Evolutionary conservation across 768 basidiomycete species (phyloP).

Genomic region (Leccinum barrowsii): DNA sequence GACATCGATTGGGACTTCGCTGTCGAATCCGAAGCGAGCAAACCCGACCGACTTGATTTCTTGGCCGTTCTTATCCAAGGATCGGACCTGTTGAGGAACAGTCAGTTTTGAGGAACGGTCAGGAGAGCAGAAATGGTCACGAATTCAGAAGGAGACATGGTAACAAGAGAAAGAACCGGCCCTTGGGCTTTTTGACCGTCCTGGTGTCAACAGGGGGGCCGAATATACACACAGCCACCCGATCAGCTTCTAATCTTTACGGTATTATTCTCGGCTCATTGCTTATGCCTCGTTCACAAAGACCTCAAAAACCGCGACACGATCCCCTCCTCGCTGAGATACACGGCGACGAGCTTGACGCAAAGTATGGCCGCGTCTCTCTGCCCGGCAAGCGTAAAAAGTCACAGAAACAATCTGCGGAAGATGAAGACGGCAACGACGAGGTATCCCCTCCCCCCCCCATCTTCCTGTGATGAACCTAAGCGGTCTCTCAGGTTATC

Average conservation of each 20-base stretch:
- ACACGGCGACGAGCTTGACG: constrained; percentile 68
- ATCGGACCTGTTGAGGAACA: constrained; percentile 44
- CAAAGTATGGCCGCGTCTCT: constrained; percentile 76
- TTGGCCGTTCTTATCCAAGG: constrained; percentile 69
- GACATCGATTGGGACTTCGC: constrained; percentile 72
- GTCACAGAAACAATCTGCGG: constrained; percentile 39
- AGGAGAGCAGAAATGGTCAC: constrained; percentile 7
- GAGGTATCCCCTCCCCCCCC: constrained; percentile 44
- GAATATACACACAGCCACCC: constrained; percentile 10
- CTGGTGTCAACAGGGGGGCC: not conserved
- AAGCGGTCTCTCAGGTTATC: constrained; percentile 44
- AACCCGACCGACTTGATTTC: constrained; percentile 81
- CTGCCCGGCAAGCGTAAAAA: constrained; percentile 75
- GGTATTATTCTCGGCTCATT: not conserved
- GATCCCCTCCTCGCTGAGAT: constrained; percentile 88
- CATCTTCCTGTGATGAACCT: constrained; percentile 1
- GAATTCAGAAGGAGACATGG: constrained; percentile 20
- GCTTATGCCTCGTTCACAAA: constrained; percentile 65
- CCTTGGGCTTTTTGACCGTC: not conserved
- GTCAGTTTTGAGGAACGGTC: constrained; percentile 4
- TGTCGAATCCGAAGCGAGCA: constrained; percentile 86
- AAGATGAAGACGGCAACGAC: constrained; percentile 48
- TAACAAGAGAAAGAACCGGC: not conserved
- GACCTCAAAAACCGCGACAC: constrained; percentile 62
- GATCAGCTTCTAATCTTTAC: not conserved